Base-by-base conservation (phyloP, 768 basidiomycete species). In the Boletus rubropictus region DNA sequence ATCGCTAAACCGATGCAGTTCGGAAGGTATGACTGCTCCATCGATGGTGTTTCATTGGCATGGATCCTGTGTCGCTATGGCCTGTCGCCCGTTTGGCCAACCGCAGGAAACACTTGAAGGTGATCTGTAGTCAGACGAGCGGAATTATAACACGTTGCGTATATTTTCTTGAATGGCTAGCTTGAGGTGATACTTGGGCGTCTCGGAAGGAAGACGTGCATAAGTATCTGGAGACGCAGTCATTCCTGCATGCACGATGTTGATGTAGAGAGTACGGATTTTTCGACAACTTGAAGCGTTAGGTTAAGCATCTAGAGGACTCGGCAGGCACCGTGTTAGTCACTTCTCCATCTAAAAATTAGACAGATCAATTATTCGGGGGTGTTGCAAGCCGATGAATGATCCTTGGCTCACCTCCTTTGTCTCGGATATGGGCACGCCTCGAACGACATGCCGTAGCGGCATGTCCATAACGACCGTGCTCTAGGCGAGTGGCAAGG, bases 361-460 rank as follows among this genome's bases (percentile, higher is more conserved):
- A 25, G 24, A 25, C 24, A 25, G 24, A 25, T 3, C 8, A 6
- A 25, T 25, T 8, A 25, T 25, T 25, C 24, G n/a, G n/a, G n/a
- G n/a, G n/a, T n/a, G n/a, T n/a, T n/a, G 4, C 24, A 8, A 25
- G 5, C 24, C 24, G 24, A 25, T 25, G 24, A 25, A 25, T 25
- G 11, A 5, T 18, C 18, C 20, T 7, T 11, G 11, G 33, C 18
- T 35, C 21, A 25, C 42, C 33, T n/a, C 21, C 15, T n/a, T 15
- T 7, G 15, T 25, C 27, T 17, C 27, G 25, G 20, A 42, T 21
- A 9, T 27, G 14, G 39, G 39, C 44, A 17, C 42, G 25, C 18
- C 7, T 21, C 18, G 44, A 20, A 33, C 41, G 24, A 22, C 55
- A 56, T 17, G 55, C 55, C 18, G 40, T 36, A 57, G 20, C 15